phyloP scores from a whole-genome alignment of 2,329 filamentous ascomycete genomes.

The Westerdykella sp. region DNA sequence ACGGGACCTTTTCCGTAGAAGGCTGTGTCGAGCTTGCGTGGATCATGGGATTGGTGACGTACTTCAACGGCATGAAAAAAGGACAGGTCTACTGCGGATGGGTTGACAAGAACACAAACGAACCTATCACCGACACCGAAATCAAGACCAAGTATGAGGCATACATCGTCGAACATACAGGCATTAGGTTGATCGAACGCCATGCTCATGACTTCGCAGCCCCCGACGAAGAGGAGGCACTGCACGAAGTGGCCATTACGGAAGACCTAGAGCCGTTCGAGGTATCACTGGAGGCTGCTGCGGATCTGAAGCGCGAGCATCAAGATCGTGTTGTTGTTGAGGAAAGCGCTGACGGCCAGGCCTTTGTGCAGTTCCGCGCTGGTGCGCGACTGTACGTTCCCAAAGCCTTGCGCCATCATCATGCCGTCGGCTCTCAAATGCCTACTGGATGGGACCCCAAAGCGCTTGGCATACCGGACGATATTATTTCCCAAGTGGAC shows the following conservation, averaged over 20 bases:
- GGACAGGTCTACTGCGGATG: conserved; percentile 36
- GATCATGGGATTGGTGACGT: conserved; percentile 90
- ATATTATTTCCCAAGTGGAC: conserved; percentile 35
- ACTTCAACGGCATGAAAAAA: conserved; percentile 62
- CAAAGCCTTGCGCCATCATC: conserved; percentile 21
- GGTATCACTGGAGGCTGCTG: conserved; percentile 23
- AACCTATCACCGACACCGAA: conserved; percentile 27
- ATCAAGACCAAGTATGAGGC: conserved; percentile 26
- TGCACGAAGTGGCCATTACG: conserved; percentile 32
- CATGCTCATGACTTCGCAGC: conserved; percentile 14
- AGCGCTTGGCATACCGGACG: conserved; percentile 34
- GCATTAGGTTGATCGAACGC: conserved; percentile 31
- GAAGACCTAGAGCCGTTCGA: conserved; percentile 34
- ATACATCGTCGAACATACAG: conserved; percentile 30
- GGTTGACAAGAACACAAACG: conserved; percentile 23
- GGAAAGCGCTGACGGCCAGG: neutral
- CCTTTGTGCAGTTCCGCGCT: conserved; percentile 13
- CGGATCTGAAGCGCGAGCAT: conserved; percentile 27
- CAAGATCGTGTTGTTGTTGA: conserved; percentile 27
- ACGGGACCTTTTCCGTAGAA: conserved; percentile 78
- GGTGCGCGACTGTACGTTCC: conserved; percentile 32
- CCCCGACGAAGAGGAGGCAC: conserved; percentile 18
- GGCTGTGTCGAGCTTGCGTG: conserved; percentile 88
- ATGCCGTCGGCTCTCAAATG: conserved; percentile 30
- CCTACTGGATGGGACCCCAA: conserved; percentile 33